A percentile compares a stretch with the other conserved stretches of the same genome.
These are phyloP conservation scores for Chiua virens DNA, from an alignment of 768 basidiomycete genomes.

Conservation along the genomic window DNA sequence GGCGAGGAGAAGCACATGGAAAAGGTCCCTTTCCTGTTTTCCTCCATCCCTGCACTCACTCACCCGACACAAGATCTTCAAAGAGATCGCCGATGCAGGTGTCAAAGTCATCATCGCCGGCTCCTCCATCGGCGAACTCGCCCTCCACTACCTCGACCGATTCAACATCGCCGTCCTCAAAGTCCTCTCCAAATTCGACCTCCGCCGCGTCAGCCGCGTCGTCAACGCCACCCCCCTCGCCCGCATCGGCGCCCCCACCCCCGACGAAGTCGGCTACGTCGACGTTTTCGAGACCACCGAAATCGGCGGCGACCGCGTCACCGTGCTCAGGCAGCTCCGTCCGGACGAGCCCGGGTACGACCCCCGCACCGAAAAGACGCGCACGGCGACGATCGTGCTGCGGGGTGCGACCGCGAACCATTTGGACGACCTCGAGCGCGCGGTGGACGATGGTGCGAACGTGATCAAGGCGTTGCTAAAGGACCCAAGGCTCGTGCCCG, in stretches of 20 bases:
- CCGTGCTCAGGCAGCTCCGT: slow-evolving; percentile 84
- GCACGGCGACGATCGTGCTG: slow-evolving; percentile 92
- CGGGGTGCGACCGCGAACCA: slow-evolving; percentile 94
- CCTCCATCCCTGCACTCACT: neutral
- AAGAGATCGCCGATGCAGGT: slow-evolving; percentile 95
- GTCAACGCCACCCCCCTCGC: slow-evolving; percentile 96
- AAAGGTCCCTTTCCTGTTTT: slow-evolving; percentile 47
- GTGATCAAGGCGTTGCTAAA: slow-evolving; percentile 92
- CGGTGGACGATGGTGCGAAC: slow-evolving; percentile 95
- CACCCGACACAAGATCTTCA: slow-evolving; percentile 71
- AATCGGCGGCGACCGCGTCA: slow-evolving; percentile 97
- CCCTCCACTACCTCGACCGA: slow-evolving; percentile 94
- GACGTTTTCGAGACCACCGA: slow-evolving; percentile 96
- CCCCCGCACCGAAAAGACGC: slow-evolving; percentile 63
- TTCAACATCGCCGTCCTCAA: slow-evolving; percentile 94
- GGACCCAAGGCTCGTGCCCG: slow-evolving; percentile 86
- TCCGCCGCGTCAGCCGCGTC: slow-evolving; percentile 91
- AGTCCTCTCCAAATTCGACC: slow-evolving; percentile 96
- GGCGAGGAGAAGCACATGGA: slow-evolving; percentile 98
- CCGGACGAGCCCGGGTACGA: slow-evolving; percentile 67
- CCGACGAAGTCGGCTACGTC: slow-evolving; percentile 92
- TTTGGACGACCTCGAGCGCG: slow-evolving; percentile 93
- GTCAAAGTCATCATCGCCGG: slow-evolving; percentile 94
- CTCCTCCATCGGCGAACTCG: slow-evolving; percentile 90
- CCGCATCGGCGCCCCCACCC: slow-evolving; percentile 91